Conservation (phyloP, 768 basidiomycete genomes). For the Agrocybe praecox region DNA sequence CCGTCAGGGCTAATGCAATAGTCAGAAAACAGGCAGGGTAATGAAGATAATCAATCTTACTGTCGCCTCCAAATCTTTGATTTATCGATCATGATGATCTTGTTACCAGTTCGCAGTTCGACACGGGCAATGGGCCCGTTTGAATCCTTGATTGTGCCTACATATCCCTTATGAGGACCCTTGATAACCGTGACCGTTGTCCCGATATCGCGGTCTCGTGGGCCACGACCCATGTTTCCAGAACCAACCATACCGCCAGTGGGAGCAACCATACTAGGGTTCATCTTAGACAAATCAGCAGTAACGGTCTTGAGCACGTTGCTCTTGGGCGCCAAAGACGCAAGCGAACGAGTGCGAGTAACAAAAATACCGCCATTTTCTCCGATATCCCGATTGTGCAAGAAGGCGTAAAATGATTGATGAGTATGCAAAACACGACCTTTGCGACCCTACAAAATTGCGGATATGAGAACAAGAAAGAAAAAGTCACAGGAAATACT, state of each 20-base stretch:
- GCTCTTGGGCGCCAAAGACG: conserved; percentile 86
- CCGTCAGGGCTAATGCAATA: conserved; percentile 54
- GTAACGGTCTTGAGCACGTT: conserved; percentile 62
- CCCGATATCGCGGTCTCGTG: conserved; percentile 83
- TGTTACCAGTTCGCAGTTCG: conserved; percentile 88
- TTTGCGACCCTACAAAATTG: conserved; percentile 63
- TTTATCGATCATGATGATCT: conserved; percentile 86
- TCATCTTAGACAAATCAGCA: conserved; percentile 89
- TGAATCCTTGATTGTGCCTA: conserved; percentile 93
- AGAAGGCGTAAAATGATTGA: conserved; percentile 91
- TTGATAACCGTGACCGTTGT: conserved; percentile 77
- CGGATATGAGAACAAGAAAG: conserved; percentile 5
- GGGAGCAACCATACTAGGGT: conserved; percentile 69
- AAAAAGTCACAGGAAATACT: conserved; percentile 20
- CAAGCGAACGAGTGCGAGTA: conserved; percentile 79
- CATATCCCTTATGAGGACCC: conserved; percentile 89
- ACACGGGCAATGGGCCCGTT: conserved; percentile 87
- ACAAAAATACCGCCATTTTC: conserved; percentile 97
- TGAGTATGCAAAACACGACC: conserved; percentile 93
- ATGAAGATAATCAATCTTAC: conserved; percentile 45
- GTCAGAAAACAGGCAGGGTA: background rate
- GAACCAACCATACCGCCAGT: conserved; percentile 82
- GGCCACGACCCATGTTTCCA: conserved; percentile 76
- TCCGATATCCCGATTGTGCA: conserved; percentile 86
- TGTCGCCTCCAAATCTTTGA: conserved; percentile 71